A percentile compares a stretch with the other conserved stretches of the same genome.
phyloP scores from a whole-genome alignment of 306 rosid genomes.

The Malus orientalis region DNA sequence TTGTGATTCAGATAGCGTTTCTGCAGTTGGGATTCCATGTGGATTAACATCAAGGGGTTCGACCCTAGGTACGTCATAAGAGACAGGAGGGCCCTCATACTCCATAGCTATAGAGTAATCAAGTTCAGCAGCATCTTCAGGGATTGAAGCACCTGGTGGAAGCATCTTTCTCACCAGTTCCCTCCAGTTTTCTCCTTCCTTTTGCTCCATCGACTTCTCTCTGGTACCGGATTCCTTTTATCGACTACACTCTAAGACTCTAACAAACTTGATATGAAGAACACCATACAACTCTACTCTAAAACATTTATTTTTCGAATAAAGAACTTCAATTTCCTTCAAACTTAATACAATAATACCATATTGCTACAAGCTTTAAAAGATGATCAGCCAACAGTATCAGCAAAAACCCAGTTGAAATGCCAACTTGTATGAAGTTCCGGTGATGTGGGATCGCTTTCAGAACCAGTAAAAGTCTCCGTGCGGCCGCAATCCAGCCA shows the following conservation, averaged over 20 bases:
- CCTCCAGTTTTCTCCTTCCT: slow-evolving; percentile 70
- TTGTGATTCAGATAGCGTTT: slow-evolving; percentile 52
- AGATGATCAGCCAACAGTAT: slow-evolving; percentile 3
- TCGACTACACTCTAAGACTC: slow-evolving; percentile 12
- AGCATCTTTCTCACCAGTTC: slow-evolving; percentile 74
- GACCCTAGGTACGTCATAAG: slow-evolving; percentile 73
- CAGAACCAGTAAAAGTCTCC: slow-evolving; percentile 30
- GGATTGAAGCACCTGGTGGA: slow-evolving; percentile 82
- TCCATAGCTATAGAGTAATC: slow-evolving; percentile 86
- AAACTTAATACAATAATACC: slow-evolving; percentile 19
- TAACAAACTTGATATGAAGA: slow-evolving; percentile 18
- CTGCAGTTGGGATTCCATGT: slow-evolving; percentile 50
- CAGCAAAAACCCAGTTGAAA: slow-evolving; percentile 7
- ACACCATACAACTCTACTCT: slow-evolving; percentile 4
- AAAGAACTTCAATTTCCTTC: neutral
- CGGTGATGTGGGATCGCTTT: slow-evolving; percentile 7
- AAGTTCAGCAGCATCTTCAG: slow-evolving; percentile 65
- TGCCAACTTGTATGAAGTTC: neutral
- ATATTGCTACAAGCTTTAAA: neutral
- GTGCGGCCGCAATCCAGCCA: slow-evolving; percentile 39
- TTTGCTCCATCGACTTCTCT: slow-evolving; percentile 36
- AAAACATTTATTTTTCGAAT: neutral
- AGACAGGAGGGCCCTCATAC: slow-evolving; percentile 74
- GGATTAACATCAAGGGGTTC: slow-evolving; percentile 67
- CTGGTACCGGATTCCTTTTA: slow-evolving; percentile 1